Evolutionary conservation across 805 yeast species (phyloP), one percentile per base, ranked within the genome.

Genomic region (Barnettozyma californica): DNA sequence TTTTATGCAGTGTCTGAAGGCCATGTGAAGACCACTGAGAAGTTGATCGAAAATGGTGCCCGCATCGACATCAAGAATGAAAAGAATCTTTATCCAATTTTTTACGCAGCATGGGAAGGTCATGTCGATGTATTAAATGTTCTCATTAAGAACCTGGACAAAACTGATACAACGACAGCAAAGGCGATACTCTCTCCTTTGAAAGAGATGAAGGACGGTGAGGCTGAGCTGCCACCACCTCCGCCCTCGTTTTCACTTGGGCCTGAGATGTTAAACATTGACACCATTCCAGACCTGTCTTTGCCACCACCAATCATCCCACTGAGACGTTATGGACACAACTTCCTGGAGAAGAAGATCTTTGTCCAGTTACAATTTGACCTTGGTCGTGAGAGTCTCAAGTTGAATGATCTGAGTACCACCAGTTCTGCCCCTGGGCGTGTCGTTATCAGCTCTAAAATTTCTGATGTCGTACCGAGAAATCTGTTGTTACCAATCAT

Each of bases 271-370:
- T 48, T 59, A 23, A 77, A 74, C 46, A 69, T 79, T 8, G 95
- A 89, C 55, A 75, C 81, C 16, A 92, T 94, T 46, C 98, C 99
- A 0, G 96, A 89, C 58, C 75, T 94, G 43, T 80, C 90, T 20
- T 73, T 94, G 49, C 99, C 99, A 0, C 99, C 99, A 1, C 99
- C 99, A 4, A 88, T 94, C 46, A 81, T 94, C 44, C 99, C 99
- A 0, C 70, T 94, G 46, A 76, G 97, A 59, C 80, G 95, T 58
- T 94, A 94, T 63, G 99, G 99, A 14, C 99, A 94, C 67, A 94
- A 89, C 64, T 94, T 90, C 70, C 69, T 94, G 60, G 98, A 94
- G 62, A 87, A 87, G 63, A 89, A 88, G 64, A 88, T 88, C 5
- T 81, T 90, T 53, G 75, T 94, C 27, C 96, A 91, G 62, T 68